phyloP scores from a whole-genome alignment of 352 stramenopile genomes.

The Aphanomyces euteiches region DNA sequence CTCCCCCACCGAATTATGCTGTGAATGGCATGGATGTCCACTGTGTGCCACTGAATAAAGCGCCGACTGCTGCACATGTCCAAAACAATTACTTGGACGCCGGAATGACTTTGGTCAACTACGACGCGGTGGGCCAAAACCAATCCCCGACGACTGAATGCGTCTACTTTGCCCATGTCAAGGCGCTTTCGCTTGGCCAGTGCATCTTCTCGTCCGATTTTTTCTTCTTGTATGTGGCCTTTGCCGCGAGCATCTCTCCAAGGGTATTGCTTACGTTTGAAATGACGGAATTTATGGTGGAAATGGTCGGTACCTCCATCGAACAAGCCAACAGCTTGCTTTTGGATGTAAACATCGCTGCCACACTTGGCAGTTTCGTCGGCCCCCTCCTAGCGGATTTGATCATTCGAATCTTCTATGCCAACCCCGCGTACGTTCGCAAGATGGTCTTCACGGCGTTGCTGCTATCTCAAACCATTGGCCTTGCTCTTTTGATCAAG shows the following conservation, averaged over 20 bases:
- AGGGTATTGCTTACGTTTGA: conserved; percentile 3
- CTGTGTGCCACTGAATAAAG: neutral
- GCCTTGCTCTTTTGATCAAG: neutral
- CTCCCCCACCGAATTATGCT: conserved; percentile 12
- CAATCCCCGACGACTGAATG: conserved; percentile 1
- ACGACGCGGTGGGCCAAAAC: neutral
- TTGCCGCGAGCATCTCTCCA: conserved; percentile 13
- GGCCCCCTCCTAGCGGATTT: conserved; percentile 17
- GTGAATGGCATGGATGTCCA: conserved; percentile 20
- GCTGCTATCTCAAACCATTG: conserved; percentile 4
- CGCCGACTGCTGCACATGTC: neutral
- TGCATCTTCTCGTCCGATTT: conserved; percentile 32
- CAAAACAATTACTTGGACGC: conserved; percentile 26
- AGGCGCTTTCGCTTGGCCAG: conserved; percentile 1
- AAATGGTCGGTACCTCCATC: neutral
- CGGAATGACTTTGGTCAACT: conserved; percentile 28
- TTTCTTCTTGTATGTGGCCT: conserved; percentile 26
- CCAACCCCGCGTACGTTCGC: conserved; percentile 24
- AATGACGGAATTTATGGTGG: neutral
- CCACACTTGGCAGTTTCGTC: neutral
- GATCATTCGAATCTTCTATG: conserved; percentile 23
- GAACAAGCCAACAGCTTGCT: neutral
- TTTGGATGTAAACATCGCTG: neutral
- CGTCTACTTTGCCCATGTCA: conserved; percentile 25
- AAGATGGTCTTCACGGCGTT: conserved; percentile 19